Evolutionary conservation across 2,329 filamentous ascomycete species (phyloP), one percentile per base, ranked within the genome.

Genomic region (Aspergillus glaucus): DNA sequence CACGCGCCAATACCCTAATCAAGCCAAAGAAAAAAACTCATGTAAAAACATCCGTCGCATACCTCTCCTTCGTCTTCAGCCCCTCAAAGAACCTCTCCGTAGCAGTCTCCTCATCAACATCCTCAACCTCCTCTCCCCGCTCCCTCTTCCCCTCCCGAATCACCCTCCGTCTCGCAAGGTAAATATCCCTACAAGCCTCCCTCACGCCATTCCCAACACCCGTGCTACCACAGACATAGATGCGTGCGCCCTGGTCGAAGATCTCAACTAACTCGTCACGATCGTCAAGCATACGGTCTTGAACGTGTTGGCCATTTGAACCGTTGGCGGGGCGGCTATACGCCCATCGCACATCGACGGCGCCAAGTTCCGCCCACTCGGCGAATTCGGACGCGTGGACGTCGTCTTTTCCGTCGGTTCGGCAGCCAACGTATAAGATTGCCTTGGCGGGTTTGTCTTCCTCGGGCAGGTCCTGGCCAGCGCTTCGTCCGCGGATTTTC

Each of bases 191-290:
- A 6, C 67, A 62, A 3, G 68, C 67, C 5, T 70, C 68, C 50
- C 72, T 69, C 14, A 81, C 68, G 0, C 68, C 77, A 45, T 74
- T 71, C 15, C 75, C 77, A 1, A 82, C 68, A 12, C 68, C 69
- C 4, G 72, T 69, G 40, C 79, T 80, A 3, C 85, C 85, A 61
- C 85, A 88, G 2, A 87, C 77, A 57, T 80, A 88, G 0, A 85
- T 67, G 58, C 78, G 78, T 0, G 82, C 78, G 0, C 75, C 77
- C 4, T 63, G 53, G 0, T 72, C 65, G 49, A 76, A 79, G 30
- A 80, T 55, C 21, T 68, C 61, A 7, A 70, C 59, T 2, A 78
- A 60, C 8, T 77, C 70, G 14, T 67, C 63, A 0, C 73, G 61
- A 21, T 81, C 76, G 24, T 68, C 64, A 55, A 72, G 74, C 49